phyloP scores from a whole-genome alignment of 441 rosid genomes.

The Gossypium gossypioides region DNA sequence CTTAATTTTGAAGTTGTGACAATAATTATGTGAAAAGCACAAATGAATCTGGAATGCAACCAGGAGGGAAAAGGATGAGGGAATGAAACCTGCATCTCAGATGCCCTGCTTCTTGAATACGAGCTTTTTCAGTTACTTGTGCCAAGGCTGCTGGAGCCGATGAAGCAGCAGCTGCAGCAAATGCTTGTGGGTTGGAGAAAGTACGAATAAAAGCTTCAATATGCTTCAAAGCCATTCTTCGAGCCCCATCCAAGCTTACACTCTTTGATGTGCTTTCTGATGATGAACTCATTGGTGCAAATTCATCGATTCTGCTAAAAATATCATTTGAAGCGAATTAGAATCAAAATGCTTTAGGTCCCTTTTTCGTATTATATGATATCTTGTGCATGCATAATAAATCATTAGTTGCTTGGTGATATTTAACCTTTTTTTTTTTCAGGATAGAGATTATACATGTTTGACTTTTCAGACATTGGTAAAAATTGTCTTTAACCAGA shows the following conservation, averaged over 20 bases:
- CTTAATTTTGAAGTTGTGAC: background rate
- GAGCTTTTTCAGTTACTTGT: constrained; percentile 83
- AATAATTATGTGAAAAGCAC: background rate
- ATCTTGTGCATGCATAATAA: background rate
- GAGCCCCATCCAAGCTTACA: constrained; percentile 71
- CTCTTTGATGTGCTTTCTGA: constrained; percentile 60
- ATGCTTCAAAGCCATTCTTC: constrained; percentile 72
- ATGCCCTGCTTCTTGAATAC: constrained; percentile 93
- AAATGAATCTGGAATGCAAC: background rate
- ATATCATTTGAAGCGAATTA: background rate
- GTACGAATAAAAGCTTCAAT: constrained; percentile 59
- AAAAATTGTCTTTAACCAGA: background rate
- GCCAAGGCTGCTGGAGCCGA: constrained; percentile 69
- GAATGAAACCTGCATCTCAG: constrained; percentile 77
- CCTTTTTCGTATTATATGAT: background rate
- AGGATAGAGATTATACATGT: background rate
- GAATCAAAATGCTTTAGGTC: background rate
- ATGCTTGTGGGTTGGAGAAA: constrained; percentile 65
- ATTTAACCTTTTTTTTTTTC: background rate
- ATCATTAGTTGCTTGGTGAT: background rate
- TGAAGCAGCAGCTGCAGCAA: constrained; percentile 61
- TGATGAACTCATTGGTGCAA: constrained; percentile 49
- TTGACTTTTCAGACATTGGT: background rate
- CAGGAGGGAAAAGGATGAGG: background rate
- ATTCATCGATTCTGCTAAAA: constrained; percentile 68